These are phyloP conservation scores for Phytophthora constricta DNA, from an alignment of 352 stramenopile genomes.

Conservation along the genomic window DNA sequence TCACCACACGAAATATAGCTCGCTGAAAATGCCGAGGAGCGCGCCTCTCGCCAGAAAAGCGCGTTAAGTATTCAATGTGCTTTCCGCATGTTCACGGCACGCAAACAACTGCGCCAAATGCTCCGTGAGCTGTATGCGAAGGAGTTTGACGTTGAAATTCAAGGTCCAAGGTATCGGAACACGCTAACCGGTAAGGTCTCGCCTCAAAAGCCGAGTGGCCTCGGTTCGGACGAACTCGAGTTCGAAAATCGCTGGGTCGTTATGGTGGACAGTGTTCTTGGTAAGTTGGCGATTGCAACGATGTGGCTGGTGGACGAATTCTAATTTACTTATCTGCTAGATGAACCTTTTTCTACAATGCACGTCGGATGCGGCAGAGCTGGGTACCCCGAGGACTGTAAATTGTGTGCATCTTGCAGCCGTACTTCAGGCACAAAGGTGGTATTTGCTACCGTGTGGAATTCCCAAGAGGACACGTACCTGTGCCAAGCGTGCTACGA, in stretches of 20 bases:
- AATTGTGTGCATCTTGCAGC: constrained; percentile 46
- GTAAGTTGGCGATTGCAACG: constrained; percentile 23
- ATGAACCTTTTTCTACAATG: constrained; percentile 77
- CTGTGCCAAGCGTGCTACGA: constrained; percentile 55
- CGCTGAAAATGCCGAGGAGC: constrained; percentile 47
- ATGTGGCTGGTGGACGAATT: constrained; percentile 2
- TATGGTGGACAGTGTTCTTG: constrained; percentile 52
- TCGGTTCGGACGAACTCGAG: constrained; percentile 64
- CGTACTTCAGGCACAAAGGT: constrained; percentile 1
- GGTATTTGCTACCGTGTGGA: constrained; percentile 64
- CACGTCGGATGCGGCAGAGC: constrained; percentile 53
- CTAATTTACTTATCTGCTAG: constrained; percentile 33
- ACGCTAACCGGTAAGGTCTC: constrained; percentile 43
- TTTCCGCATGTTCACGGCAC: constrained; percentile 62
- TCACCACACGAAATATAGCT: no score
- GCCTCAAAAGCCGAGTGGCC: constrained; percentile 54
- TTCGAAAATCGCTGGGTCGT: constrained; percentile 69
- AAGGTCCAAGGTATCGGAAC: constrained; percentile 62
- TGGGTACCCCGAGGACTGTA: constrained; percentile 66
- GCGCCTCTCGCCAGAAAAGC: constrained; percentile 44
- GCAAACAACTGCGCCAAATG: constrained; percentile 54
- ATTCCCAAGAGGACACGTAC: constrained; percentile 49
- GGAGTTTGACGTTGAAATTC: constrained; percentile 52
- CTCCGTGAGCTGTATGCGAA: constrained; percentile 62
- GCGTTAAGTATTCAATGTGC: constrained; percentile 58